phyloP scores from a whole-genome alignment of 78 protist species.

The Emiliania huxleyi region DNA sequence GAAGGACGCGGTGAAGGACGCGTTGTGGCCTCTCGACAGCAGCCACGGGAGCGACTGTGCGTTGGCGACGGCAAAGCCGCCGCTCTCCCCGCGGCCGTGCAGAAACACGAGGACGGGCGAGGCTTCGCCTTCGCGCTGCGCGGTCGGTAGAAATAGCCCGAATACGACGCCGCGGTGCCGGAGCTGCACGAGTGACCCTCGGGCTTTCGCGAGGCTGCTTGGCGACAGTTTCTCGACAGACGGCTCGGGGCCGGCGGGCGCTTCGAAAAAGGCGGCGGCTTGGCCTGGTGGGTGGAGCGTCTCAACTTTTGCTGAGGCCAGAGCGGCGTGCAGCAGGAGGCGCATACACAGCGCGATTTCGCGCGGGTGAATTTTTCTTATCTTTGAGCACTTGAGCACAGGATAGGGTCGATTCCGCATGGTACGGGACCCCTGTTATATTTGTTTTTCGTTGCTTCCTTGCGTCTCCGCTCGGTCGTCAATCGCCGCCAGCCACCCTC shows the following conservation, averaged over 20 bases:
- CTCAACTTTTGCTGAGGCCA: too few relatives aligned
- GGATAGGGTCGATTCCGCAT: too few relatives aligned
- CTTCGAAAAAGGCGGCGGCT: too few relatives aligned
- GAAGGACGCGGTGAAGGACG: neutral
- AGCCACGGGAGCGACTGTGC: neutral
- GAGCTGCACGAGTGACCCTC: neutral
- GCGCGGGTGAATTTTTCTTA: too few relatives aligned
- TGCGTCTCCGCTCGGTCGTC: too few relatives aligned
- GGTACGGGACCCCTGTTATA: too few relatives aligned
- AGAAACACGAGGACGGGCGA: neutral
- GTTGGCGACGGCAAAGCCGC: neutral
- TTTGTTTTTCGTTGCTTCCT: too few relatives aligned
- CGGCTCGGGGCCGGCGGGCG: neutral
- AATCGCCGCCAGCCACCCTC: too few relatives aligned
- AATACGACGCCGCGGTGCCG: neutral
- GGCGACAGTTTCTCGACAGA: neutral
- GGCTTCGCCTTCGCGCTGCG: neutral
- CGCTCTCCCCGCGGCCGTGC: neutral
- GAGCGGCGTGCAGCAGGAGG: too few relatives aligned
- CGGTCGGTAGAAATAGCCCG: neutral
- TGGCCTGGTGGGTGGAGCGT: too few relatives aligned
- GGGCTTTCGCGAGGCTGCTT: neutral
- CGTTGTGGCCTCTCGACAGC: neutral
- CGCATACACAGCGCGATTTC: too few relatives aligned
- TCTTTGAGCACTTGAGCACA: too few relatives aligned